These are phyloP conservation scores for Tulasnella sp. DNA, from an alignment of 768 basidiomycete species.

Conservation along the genomic window DNA sequence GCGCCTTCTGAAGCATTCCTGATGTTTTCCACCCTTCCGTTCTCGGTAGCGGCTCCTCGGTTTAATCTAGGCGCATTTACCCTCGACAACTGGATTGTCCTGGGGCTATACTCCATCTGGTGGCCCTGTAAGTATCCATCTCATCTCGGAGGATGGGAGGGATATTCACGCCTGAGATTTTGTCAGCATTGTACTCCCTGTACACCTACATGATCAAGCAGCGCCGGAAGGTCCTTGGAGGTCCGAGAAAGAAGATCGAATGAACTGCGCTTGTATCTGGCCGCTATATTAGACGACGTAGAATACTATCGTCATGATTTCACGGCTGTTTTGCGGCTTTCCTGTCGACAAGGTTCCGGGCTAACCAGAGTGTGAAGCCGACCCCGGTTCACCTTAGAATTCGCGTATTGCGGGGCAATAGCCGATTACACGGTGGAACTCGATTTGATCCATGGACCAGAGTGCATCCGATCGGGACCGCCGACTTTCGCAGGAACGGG, in stretches of 20 bases:
- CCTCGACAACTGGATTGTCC: constrained; percentile 45
- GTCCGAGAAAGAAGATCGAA: not conserved
- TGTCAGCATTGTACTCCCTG: constrained; percentile 39
- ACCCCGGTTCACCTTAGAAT: not conserved
- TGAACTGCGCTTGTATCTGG: not conserved
- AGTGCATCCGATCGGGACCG: not conserved
- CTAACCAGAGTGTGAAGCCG: not conserved
- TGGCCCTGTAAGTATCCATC: constrained; percentile 58
- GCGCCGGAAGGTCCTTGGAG: constrained; percentile 42
- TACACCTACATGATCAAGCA: constrained; percentile 51
- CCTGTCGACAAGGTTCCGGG: not conserved
- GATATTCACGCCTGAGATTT: not conserved
- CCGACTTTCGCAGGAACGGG: not conserved
- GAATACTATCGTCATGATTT: not conserved
- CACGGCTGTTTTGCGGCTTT: not conserved
- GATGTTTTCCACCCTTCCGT: constrained; percentile 63
- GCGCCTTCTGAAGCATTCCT: constrained; percentile 85
- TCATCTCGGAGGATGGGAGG: constrained; percentile 9
- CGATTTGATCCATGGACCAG: not conserved
- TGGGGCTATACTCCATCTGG: constrained; percentile 63
- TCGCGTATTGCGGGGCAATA: not conserved
- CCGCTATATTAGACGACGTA: not conserved
- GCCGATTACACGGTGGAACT: not conserved
- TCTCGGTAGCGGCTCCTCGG: constrained; percentile 18
- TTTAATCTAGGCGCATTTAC: constrained; percentile 38